These are phyloP conservation scores for Trapa bicornis DNA, from an alignment of 345 rosid species.

Conservation along the genomic window DNA sequence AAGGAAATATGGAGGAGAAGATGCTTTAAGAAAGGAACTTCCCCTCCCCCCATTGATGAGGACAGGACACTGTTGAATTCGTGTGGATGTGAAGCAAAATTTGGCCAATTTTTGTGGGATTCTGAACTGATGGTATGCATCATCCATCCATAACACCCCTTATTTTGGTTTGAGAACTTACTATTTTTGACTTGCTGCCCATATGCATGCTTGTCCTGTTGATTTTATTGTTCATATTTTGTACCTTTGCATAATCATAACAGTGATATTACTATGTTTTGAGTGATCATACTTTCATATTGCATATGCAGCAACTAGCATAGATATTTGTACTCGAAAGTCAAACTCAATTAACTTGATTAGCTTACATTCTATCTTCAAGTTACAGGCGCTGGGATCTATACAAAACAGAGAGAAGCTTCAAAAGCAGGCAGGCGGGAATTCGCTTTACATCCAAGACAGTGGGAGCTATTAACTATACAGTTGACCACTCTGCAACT, in stretches of 20 bases:
- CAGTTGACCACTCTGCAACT: not conserved
- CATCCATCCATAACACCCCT: not conserved
- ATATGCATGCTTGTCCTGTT: not conserved
- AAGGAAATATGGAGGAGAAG: not conserved
- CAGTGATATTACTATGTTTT: no score
- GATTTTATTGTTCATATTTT: not conserved
- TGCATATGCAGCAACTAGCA: no score
- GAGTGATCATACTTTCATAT: no score
- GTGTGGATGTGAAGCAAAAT: slow-evolving; percentile 17
- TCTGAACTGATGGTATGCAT: not conserved
- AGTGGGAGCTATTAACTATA: not conserved
- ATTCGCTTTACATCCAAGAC: not conserved
- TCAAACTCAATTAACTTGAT: not conserved
- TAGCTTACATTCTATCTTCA: not conserved
- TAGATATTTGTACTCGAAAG: not conserved
- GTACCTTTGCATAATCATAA: not conserved
- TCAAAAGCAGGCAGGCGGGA: not conserved
- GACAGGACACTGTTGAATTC: slow-evolving; percentile 12
- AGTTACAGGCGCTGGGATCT: not conserved
- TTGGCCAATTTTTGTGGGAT: slow-evolving; percentile 6
- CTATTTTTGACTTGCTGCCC: not conserved
- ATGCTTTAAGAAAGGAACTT: not conserved
- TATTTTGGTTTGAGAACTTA: not conserved
- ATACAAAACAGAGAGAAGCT: not conserved
- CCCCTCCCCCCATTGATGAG: slow-evolving; percentile 10